Conservation (phyloP, 192 early-diverging fungal species). For the Gamsiella multidivaricata region DNA sequence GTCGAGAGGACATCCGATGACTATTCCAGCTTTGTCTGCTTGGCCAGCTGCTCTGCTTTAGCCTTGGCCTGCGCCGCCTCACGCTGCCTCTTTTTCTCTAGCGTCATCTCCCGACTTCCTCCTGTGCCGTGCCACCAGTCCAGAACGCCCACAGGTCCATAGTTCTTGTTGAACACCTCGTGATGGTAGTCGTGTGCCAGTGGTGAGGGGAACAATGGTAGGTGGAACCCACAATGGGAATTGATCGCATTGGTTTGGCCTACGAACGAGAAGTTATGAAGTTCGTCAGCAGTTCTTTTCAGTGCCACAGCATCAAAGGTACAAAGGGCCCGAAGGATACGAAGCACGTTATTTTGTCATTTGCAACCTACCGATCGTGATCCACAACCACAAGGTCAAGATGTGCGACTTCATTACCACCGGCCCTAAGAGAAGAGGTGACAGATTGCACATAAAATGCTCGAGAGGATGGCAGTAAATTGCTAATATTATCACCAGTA, state of each 20-base stretch:
- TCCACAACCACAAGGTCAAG: constrained; percentile 76
- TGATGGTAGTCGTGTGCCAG: constrained; percentile 84
- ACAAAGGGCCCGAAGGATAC: not conserved
- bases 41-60: constrained; percentile 2
- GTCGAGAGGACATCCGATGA: no score
- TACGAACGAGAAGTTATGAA: not conserved
- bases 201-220: constrained; percentile 75
- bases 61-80: constrained; percentile 13
- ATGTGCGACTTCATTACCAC: constrained; percentile 72
- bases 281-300: not conserved
- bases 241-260: constrained; percentile 69
- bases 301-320: not conserved
- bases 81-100: constrained; percentile 34
- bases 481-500: no score
- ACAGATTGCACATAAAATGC: constrained; percentile 68
- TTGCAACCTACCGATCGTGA: constrained; percentile 63
- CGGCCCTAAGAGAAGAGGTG: constrained; percentile 67
- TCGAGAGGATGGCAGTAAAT: constrained; percentile 79
- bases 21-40: no score
- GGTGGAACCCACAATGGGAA: constrained; percentile 81
- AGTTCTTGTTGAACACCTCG: constrained; percentile 69
- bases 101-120: constrained; percentile 34
- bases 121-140: constrained; percentile 47
- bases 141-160: constrained; percentile 55
- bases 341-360: not conserved